These are phyloP conservation scores for Clarireedia homoeocarpa DNA, from an alignment of 2,329 filamentous ascomycete genomes.

Conservation along the genomic window DNA sequence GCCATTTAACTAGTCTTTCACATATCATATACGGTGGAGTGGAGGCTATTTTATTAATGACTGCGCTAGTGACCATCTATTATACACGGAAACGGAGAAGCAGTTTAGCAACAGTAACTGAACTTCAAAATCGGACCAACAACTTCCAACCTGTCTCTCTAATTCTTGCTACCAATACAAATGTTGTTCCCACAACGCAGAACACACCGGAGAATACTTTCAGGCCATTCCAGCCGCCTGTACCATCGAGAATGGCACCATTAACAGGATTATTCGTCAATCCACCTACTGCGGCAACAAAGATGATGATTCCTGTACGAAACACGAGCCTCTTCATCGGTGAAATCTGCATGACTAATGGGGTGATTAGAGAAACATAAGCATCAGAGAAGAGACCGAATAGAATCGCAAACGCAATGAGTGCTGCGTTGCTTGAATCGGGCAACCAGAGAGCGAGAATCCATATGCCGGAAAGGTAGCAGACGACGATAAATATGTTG, in stretches of 20 bases:
- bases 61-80: not conserved
- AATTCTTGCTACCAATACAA: not conserved
- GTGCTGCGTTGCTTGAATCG: conserved; percentile 40
- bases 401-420: conserved; percentile 55
- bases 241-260: conserved; percentile 43
- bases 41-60: no score
- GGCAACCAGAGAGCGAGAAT: conserved; percentile 55
- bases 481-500: conserved; percentile 32
- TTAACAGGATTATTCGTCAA: conserved; percentile 59
- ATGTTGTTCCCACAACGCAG: conserved; percentile 1
- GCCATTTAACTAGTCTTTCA: no score
- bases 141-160: conserved; percentile 5
- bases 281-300: conserved; percentile 51
- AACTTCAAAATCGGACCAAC: not conserved
- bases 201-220: conserved; percentile 10
- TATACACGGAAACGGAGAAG: not conserved
- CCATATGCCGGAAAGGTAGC: conserved; percentile 23
- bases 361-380: conserved; percentile 35
- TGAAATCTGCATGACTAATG: conserved; percentile 61
- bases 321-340: conserved; percentile 61
- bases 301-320: conserved; percentile 54
- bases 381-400: conserved; percentile 57
- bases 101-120: not conserved
- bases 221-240: not conserved
- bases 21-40: no score